These are phyloP conservation scores for Trichosporon coremiiforme DNA, from an alignment of 1,284 basidiomycete species.

Conservation along the genomic window DNA sequence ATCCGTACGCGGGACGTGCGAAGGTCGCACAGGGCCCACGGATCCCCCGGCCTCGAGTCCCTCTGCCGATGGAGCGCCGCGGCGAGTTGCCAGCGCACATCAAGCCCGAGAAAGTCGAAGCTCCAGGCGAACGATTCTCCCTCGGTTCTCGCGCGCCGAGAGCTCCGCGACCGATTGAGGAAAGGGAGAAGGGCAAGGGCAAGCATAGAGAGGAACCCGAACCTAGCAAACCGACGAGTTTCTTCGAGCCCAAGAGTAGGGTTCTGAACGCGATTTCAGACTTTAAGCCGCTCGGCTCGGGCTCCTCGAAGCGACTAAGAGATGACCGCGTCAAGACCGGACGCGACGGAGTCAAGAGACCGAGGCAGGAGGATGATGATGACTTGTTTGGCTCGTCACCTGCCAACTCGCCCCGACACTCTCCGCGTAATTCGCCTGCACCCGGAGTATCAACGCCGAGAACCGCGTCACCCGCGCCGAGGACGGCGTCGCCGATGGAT, in stretches of 20 bases:
- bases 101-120: neutral
- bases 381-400: neutral
- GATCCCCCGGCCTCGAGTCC: neutral
- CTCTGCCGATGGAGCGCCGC: neutral
- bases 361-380: neutral
- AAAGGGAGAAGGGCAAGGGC: neutral
- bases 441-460: too few species aligned
- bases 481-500: neutral
- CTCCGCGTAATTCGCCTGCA: too few species aligned
- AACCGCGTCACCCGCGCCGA: neutral
- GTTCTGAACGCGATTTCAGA: conserved; percentile 7
- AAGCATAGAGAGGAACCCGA: neutral
- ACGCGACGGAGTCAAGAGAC: neutral
- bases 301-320: neutral
- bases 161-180: neutral
- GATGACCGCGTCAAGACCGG: neutral
- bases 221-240: neutral
- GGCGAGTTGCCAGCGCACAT: neutral
- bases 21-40: neutral
- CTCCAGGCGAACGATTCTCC: neutral
- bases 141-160: neutral
- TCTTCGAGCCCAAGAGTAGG: conserved; percentile 6
- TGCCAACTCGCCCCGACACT: neutral
- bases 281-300: neutral
- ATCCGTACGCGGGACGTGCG: conserved; percentile 1